Conservation (phyloP, 2,329 filamentous ascomycete species). For the Nannizziopsis barbatae region DNA sequence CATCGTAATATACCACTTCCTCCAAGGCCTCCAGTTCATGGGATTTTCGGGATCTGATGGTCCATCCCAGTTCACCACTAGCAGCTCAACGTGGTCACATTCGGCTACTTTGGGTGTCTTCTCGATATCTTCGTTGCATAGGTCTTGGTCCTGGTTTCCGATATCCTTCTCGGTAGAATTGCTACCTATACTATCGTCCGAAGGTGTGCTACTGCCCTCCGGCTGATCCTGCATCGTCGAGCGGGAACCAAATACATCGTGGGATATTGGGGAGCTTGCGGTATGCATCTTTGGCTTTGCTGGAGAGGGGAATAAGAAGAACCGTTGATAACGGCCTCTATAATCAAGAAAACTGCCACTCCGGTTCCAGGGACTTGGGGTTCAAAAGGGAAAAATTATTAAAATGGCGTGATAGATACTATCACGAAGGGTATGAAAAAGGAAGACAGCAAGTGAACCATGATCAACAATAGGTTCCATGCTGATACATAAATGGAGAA, state of each 20-base stretch:
- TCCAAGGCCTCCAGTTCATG: conserved; percentile 49
- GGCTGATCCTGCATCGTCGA: not conserved
- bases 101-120: not conserved
- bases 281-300: not conserved
- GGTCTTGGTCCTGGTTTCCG: not conserved
- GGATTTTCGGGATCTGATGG: conserved; percentile 65
- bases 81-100: not conserved
- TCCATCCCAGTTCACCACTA: conserved; percentile 62
- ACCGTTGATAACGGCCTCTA: no score
- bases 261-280: not conserved
- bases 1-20: conserved; percentile 36
- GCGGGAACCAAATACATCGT: not conserved
- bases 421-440: not conserved
- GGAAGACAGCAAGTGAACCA: no score
- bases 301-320: not conserved
- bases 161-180: not conserved
- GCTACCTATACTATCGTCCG: conserved; percentile 2
- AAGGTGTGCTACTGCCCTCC: not conserved
- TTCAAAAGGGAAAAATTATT: not conserved
- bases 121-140: conserved; percentile 1
- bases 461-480: no score
- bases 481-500: no score
- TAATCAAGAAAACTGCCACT: not conserved
- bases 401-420: not conserved
- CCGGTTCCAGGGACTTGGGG: not conserved